Evolutionary conservation across 768 basidiomycete genomes (phyloP), one percentile per base, ranked within the genome.

Genomic region (Amanita rubescens): DNA sequence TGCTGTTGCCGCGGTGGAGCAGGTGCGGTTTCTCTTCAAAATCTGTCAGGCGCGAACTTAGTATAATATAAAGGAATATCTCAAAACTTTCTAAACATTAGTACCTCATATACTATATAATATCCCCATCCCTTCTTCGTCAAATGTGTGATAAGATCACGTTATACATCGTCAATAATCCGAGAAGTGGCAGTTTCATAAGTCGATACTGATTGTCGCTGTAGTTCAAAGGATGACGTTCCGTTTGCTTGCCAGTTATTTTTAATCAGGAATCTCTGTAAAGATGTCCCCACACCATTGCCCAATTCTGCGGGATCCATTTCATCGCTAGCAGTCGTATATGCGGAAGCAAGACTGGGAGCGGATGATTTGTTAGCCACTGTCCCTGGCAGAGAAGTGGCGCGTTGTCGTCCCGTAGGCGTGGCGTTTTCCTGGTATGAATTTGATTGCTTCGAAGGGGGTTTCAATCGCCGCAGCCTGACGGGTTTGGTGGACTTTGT

Each of bases 1-100:
- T 19, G 78, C 85, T 2, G 87, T 91, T 15, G 74, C 78, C 17
- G 70, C 76, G 49, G 68, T 88, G 60, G 89, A 91, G 65, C 76
- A 85, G 71, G 90, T 86, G 59, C 14, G 19, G 15, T 14, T 38
- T 14, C 15, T 14, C 20, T 1, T 20, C 22, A 5, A 37, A 49
- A 24, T 32, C 17, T 32, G 17, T 41, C 45, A 24, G 17, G 24
- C 59, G 49, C 42, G 58, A 20, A 53, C 55, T 20, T 45, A 12
- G 33, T 55, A 22, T 63, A 15, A n/a, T 17, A 37, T 15, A 12
- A 20, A 89, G 87, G 71, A 78, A 70, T 82, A 86, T 60, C 75
- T 87, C 59, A 75, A 79, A 59, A 79, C 83, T 55, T 63, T 82
- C 60, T 74, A 74, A 63, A 77, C 71, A 67, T 60, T 35, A 37